Percentiles rank a stretch among this genome's conserved stretches.
These are phyloP conservation scores for Xeromyces bisporus DNA, from an alignment of 495 filamentous ascomycete genomes.

Conservation along the genomic window DNA sequence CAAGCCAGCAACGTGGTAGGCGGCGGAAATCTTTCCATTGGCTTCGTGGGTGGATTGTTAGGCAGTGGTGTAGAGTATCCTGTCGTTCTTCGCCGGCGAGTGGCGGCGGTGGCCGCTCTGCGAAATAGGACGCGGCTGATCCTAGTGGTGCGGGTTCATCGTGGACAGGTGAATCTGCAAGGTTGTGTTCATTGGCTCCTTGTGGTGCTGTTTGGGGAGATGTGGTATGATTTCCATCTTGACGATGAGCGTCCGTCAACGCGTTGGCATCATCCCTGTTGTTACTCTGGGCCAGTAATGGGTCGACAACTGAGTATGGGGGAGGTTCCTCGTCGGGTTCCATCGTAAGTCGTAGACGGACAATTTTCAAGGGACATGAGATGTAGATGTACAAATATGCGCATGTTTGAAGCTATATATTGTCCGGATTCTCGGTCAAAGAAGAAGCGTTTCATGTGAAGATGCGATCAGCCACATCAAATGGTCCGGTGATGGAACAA, in stretches of 20 bases:
- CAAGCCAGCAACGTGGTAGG: conserved; percentile 26
- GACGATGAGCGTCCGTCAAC: conserved; percentile 2
- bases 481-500: too few species aligned
- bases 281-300: conserved; percentile 13
- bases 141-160: too few species aligned
- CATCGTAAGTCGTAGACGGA: too few species aligned
- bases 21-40: conserved; percentile 30
- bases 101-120: conserved; percentile 19
- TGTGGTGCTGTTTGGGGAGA: too few species aligned
- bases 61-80: conserved; percentile 19
- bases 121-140: conserved; percentile 31
- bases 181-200: too few species aligned
- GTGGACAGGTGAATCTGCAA: too few species aligned
- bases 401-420: too few species aligned
- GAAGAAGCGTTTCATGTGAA: too few species aligned
- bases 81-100: conserved; percentile 11
- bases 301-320: conserved; percentile 30
- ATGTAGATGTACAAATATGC: too few species aligned
- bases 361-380: too few species aligned
- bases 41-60: conserved; percentile 29
- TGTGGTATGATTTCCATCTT: conserved; percentile 10
- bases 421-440: too few species aligned
- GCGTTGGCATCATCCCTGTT: conserved; percentile 6
- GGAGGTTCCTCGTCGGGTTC: conserved; percentile 28
- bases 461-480: too few species aligned